phyloP scores from a whole-genome alignment of 345 rosid genomes.

The Linum trigynum region DNA sequence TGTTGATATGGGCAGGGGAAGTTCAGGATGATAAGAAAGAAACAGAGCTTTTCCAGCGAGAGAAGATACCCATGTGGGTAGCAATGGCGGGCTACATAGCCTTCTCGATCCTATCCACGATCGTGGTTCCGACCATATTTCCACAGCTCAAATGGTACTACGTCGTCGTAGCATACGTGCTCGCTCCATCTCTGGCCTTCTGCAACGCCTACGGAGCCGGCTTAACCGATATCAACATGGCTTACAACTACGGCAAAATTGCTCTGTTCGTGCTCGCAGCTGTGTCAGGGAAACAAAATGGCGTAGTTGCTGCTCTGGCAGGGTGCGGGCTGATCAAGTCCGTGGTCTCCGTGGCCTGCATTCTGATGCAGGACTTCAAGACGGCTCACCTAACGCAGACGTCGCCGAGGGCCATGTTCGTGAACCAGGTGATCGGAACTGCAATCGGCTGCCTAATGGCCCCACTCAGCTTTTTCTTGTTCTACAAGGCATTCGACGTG shows the following conservation, averaged over 20 bases:
- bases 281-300: conserved; percentile 57
- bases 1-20: conserved; percentile 15
- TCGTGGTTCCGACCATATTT: conserved; percentile 66
- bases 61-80: conserved; percentile 69
- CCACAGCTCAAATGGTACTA: conserved; percentile 88
- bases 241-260: conserved; percentile 82
- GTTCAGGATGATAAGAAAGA: conserved; percentile 29
- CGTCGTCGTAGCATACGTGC: conserved; percentile 56
- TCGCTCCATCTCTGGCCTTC: conserved; percentile 80
- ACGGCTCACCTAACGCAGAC: conserved; percentile 71
- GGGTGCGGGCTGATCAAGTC: conserved; percentile 87
- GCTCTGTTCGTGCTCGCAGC: conserved; percentile 77
- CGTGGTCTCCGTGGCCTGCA: conserved; percentile 73
- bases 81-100: conserved; percentile 45
- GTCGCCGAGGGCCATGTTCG: conserved; percentile 82
- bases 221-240: conserved; percentile 92
- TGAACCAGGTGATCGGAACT: conserved; percentile 71
- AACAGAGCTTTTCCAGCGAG: conserved; percentile 55
- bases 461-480: conserved; percentile 80
- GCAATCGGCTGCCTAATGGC: conserved; percentile 57
- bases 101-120: conserved; percentile 46
- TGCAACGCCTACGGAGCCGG: conserved; percentile 95
- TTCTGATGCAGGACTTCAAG: conserved; percentile 88
- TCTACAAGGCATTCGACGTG: conserved; percentile 76
- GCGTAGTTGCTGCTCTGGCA: conserved; percentile 70